Evolutionary conservation across 2,329 filamentous ascomycete species (phyloP).

Genomic region (Trichothecium sympodiale): DNA sequence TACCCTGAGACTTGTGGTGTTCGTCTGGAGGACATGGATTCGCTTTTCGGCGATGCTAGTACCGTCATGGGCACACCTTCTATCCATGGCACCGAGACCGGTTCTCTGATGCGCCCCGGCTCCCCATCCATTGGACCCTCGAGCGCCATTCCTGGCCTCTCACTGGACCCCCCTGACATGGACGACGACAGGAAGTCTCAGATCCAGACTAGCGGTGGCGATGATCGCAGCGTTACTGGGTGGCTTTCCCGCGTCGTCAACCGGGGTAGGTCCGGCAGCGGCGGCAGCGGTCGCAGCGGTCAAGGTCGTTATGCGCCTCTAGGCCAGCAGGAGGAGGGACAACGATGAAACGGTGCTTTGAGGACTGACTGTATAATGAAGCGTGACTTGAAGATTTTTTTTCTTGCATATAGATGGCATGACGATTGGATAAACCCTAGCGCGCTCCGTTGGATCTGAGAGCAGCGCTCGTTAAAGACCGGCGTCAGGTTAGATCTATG

Average conservation of each 20-base stretch:
- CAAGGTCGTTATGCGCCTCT: conserved; percentile 31
- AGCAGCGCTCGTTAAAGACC: not conserved
- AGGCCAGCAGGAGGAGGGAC: conserved; percentile 27
- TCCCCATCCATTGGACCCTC: conserved; percentile 58
- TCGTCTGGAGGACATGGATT: conserved; percentile 92
- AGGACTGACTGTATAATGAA: not conserved
- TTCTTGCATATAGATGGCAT: conserved; percentile 28
- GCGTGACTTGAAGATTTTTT: conserved; percentile 8
- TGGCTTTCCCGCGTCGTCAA: conserved; percentile 34
- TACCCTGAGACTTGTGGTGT: conserved; percentile 97
- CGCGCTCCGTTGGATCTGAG: not conserved
- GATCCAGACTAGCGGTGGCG: conserved; percentile 17
- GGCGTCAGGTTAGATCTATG: too few species aligned
- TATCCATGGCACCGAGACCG: conserved; percentile 60
- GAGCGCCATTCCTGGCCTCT: conserved; percentile 65
- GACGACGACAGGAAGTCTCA: conserved; percentile 34
- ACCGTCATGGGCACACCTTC: conserved; percentile 70
- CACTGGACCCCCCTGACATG: conserved; percentile 68
- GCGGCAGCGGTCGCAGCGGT: conserved; percentile 25
- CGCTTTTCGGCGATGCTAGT: conserved; percentile 85
- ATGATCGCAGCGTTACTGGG: conserved; percentile 34
- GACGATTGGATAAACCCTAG: conserved; percentile 6
- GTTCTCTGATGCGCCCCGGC: conserved; percentile 65
- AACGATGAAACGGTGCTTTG: conserved; percentile 6
- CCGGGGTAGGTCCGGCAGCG: conserved; percentile 25